phyloP scores from a whole-genome alignment of 2,329 filamentous ascomycete genomes.

The Curvularia eragrostidis region DNA sequence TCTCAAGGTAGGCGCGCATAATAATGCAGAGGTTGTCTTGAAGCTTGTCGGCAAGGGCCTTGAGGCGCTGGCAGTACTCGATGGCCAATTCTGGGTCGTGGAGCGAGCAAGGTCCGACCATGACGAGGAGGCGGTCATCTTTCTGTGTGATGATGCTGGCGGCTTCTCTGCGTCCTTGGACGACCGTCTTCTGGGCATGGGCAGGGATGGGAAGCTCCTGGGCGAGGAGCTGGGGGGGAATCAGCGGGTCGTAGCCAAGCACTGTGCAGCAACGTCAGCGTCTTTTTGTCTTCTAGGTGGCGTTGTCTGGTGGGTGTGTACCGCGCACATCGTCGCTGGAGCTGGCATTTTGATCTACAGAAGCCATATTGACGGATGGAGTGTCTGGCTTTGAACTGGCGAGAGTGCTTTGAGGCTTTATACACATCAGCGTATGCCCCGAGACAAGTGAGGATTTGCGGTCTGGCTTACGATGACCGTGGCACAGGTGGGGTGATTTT shows the following conservation, averaged over 20 bases:
- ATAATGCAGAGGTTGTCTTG: conserved; percentile 85
- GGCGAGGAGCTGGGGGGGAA: conserved; percentile 85
- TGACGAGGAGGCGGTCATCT: conserved; percentile 87
- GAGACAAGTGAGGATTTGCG: conserved; percentile 15
- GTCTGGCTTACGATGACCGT: neutral
- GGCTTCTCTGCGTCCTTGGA: conserved; percentile 72
- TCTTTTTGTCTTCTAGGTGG: conserved; percentile 10
- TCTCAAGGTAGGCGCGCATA: conserved; percentile 99
- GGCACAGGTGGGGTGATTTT: conserved; percentile 16
- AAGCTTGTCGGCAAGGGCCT: conserved; percentile 78
- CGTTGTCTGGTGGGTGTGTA: conserved; percentile 34
- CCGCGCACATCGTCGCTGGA: conserved; percentile 61
- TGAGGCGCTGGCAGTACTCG: conserved; percentile 84
- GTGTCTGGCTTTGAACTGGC: conserved; percentile 21
- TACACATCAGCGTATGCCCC: conserved; percentile 18
- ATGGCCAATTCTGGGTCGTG: conserved; percentile 89
- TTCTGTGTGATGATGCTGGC: conserved; percentile 78
- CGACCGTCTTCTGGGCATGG: conserved; percentile 69
- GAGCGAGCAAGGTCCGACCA: conserved; percentile 95
- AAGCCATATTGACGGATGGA: conserved; percentile 36
- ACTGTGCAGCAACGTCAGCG: conserved; percentile 61
- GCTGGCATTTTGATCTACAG: conserved; percentile 33
- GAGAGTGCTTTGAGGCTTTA: conserved; percentile 14
- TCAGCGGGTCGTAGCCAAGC: conserved; percentile 90
- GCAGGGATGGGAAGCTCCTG: conserved; percentile 76